These are phyloP conservation scores for Fonsecaea pedrosoi DNA, from an alignment of 2,329 filamentous ascomycete genomes.

Conservation along the genomic window DNA sequence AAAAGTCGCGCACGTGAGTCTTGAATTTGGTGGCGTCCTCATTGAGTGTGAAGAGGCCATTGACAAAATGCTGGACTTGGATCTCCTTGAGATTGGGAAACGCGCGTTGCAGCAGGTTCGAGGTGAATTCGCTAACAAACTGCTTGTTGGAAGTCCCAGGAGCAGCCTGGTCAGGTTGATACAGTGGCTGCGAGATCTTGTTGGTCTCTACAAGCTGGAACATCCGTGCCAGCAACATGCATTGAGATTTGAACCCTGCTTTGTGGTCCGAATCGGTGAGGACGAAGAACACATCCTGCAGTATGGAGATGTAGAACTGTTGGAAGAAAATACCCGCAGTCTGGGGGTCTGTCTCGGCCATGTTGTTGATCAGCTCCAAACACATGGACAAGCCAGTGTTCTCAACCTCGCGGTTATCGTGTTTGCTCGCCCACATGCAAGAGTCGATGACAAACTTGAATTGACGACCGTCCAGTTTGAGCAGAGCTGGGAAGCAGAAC, in stretches of 20 bases:
- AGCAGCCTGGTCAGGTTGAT: constrained; percentile 80
- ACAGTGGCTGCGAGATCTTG: constrained; percentile 93
- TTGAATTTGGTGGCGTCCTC: constrained; percentile 94
- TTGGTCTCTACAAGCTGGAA: constrained; percentile 92
- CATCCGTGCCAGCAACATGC: constrained; percentile 89
- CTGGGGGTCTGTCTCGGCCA: constrained; percentile 84
- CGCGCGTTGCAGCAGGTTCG: constrained; percentile 81
- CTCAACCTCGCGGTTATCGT: constrained; percentile 98
- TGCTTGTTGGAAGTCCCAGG: constrained; percentile 86
- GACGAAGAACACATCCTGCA: constrained; percentile 98
- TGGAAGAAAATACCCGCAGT: constrained; percentile 97
- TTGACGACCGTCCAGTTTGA: constrained; percentile 92
- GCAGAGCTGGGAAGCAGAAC: constrained; percentile 91
- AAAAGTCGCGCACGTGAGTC: constrained; percentile 91
- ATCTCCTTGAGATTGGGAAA: constrained; percentile 90
- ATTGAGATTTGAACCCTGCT: constrained; percentile 98
- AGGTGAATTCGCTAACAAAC: constrained; percentile 87
- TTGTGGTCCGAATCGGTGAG: constrained; percentile 98
- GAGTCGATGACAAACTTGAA: constrained; percentile 99
- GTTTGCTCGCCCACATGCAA: constrained; percentile 99
- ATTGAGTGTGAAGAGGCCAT: constrained; percentile 86
- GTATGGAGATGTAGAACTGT: constrained; percentile 92
- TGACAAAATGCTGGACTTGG: constrained; percentile 89
- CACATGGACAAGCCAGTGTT: constrained; percentile 97
- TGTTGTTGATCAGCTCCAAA: constrained; percentile 95